Evolutionary conservation across 495 filamentous ascomycete genomes (phyloP), one percentile per base, ranked within the genome.

Genomic region (Jackrogersella multiformis): DNA sequence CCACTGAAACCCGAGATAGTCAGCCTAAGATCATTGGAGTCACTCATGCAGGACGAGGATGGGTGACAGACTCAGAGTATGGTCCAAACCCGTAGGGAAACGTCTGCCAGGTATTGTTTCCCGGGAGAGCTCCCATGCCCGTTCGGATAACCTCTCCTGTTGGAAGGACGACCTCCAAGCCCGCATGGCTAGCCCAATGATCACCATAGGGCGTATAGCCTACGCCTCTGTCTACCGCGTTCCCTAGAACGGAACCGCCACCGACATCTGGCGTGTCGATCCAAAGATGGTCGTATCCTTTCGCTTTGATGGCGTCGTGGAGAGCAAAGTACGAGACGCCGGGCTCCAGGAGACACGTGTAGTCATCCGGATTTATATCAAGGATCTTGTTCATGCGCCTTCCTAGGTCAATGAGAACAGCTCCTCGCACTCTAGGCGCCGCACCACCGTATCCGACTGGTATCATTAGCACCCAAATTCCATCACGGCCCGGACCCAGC

Each of bases 71-170:
- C 71, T 87, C 85, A n/a, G 76, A 76, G 56, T 82, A 78, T 16
- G 85, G 85, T 0, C 85, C 85, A 68, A 84, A 86, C 0, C 80
- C 82, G 42, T 82, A 81, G 1, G 78, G 76, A 56, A 85, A 87
- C 0, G 78, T 74, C 52, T 83, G 82, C 78, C 78, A 81, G 2
- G 75, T 75, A 48, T 74, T 71, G 42, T 77, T 79, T 1, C 71
- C 70, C 5, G 80, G 80, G 1, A 85, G 61, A 23, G 82, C 82
- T 0, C 84, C 84, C 83, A 87, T 86, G 0, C 84, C 85, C 0
- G 83, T 87, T 16, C 84, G 74, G 10, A 86, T 62, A 4, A 86
- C 64, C 49, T 82, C 79, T n/a, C 84, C 84, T 4, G 76, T 80
- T 1, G 85, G 85, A 5, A 86, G 75, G 2, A 87, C 79, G 38